A percentile compares a stretch with the other conserved stretches of the same genome.
Evolutionary conservation across 352 stramenopile species (phyloP).

Genomic region (Globisporangium echinulatum): DNA sequence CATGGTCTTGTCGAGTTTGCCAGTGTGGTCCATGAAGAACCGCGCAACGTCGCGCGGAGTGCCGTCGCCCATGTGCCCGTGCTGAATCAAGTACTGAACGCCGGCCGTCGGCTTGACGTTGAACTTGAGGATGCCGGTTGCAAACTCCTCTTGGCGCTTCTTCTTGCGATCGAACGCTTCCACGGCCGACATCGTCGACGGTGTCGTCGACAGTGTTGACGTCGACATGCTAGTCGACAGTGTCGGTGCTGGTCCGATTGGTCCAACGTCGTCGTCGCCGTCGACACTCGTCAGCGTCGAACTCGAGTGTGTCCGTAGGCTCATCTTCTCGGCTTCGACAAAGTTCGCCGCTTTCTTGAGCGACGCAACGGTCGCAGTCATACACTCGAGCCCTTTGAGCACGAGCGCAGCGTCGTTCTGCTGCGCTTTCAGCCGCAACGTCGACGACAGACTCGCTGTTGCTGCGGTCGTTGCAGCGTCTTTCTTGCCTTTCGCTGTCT

Average conservation of each 20-base stretch:
- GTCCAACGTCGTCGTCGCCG: constrained; percentile 32
- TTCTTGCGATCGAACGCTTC: constrained; percentile 98
- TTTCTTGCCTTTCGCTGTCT: constrained; percentile 90
- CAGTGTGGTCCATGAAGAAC: constrained; percentile 92
- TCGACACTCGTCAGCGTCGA: constrained; percentile 13
- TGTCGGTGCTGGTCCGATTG: not conserved
- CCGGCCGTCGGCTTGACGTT: constrained; percentile 93
- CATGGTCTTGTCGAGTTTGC: constrained; percentile 95
- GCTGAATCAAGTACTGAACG: constrained; percentile 88
- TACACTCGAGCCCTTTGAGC: constrained; percentile 88
- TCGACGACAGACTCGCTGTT: constrained; percentile 57
- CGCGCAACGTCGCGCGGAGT: constrained; percentile 90
- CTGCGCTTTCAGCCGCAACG: constrained; percentile 52
- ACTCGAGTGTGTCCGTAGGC: constrained; percentile 16
- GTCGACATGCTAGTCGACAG: not conserved
- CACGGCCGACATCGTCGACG: constrained; percentile 71
- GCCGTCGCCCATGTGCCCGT: constrained; percentile 88
- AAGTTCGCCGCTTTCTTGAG: constrained; percentile 89
- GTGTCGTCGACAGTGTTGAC: constrained; percentile 16
- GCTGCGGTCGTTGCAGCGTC: constrained; percentile 29
- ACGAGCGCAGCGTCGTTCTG: constrained; percentile 72
- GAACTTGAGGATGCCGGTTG: constrained; percentile 96
- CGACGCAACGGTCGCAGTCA: constrained; percentile 90
- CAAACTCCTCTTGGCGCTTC: constrained; percentile 94
- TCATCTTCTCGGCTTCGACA: constrained; percentile 54